Evolutionary conservation across 306 rosid genomes (phyloP).

Genomic region (Pachyrhizus erosus): DNA sequence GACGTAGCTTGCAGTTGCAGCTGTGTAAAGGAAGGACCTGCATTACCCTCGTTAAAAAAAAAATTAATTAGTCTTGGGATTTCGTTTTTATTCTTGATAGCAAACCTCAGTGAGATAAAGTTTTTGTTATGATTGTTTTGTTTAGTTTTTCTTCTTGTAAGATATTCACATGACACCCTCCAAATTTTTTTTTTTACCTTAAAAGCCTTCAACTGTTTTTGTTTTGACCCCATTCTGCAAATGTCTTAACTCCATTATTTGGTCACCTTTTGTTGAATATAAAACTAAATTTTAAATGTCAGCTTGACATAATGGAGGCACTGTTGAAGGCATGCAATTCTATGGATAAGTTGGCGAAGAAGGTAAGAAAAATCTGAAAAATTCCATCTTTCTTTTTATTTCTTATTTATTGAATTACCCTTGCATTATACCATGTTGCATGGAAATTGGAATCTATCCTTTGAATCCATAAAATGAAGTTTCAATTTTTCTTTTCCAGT

Average conservation of each 20-base stretch:
- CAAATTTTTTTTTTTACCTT: neutral
- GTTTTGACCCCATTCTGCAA: constrained; percentile 26
- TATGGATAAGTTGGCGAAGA: constrained; percentile 56
- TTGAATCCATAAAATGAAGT: neutral
- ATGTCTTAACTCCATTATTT: neutral
- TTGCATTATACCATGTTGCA: constrained; percentile 10
- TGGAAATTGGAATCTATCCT: constrained; percentile 20
- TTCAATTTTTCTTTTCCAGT: neutral
- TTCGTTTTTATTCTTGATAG: neutral
- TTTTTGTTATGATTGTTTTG: no score
- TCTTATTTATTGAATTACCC: constrained; percentile 7
- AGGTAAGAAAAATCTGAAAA: constrained; percentile 55
- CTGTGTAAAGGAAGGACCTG: neutral
- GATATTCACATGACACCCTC: neutral
- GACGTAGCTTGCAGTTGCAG: neutral
- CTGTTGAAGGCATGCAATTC: constrained; percentile 76
- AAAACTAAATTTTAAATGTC: constrained; percentile 45
- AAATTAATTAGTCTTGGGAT: neutral
- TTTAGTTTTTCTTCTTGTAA: no score
- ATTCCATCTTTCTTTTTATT: neutral
- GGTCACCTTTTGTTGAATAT: neutral
- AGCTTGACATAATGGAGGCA: constrained; percentile 71
- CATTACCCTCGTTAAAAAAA: neutral
- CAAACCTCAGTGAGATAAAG: no score
- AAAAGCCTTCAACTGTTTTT: neutral